Evolutionary conservation across 345 rosid species (phyloP), one percentile per base, ranked within the genome.

Genomic region (Angophora floribunda): DNA sequence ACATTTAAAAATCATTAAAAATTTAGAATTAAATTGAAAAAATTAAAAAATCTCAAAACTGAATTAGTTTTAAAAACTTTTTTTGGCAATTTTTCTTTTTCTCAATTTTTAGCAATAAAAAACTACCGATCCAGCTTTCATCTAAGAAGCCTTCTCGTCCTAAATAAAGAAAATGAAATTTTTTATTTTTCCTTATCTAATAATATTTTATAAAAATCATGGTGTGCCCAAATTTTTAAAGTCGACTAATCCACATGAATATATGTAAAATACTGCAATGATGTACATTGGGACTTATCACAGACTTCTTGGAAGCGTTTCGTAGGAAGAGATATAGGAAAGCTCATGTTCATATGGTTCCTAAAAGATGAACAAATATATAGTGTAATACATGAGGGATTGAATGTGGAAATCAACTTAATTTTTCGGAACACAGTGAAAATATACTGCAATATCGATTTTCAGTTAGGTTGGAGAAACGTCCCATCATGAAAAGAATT

Each of bases 1-100:
- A 9, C 1, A 57, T 0, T 21, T 0, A 57, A 57, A 57, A 57
- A 57, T 57, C 3, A 0, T 57, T 55, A 55, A 19, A 55, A 0
- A 0, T 21, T 55, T 22, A 57, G 4, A 9, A 21, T 13, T 55
- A 55, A 21, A 55, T 9, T 57, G 0, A 57, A 7, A 57, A 22
- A 22, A 22, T 22, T 19, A 53, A 52, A 52, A 7, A 4, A 36
- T 36, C 0, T 57, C 9, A 9, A 24, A 59, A 26, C 3, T 59
- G 0, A 59, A 59, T 59, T 11, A 59, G 0, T 36, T 36, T 36
- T 36, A 36, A 36, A 36, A 36, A 36, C 41, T 36, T 36, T 36
- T 36, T 36, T 36, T 2, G 41, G 4, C 41, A 36, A 36, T 36
- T 36, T 36, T 36, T 36, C 41, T 36, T 36, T 36, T 36, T 36